Evolutionary conservation across 495 filamentous ascomycete genomes (phyloP), one percentile per base, ranked within the genome.

Genomic region (Penicillium alfredii): DNA sequence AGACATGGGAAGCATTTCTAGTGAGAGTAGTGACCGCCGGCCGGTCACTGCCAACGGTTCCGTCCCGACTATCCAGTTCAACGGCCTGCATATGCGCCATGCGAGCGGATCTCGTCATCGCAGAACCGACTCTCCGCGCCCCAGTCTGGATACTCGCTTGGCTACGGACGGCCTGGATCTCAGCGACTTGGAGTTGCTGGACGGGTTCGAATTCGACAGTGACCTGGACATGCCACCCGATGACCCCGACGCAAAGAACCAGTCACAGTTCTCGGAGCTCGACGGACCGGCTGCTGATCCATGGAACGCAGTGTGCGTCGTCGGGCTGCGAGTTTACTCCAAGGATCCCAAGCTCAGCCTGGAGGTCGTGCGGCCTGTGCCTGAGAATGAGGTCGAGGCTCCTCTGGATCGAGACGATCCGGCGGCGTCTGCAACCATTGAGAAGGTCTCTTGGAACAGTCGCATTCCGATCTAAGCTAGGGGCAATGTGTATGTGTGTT

Each of bases 301-400:
- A 1, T 94, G 88, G 88, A 92, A 93, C 55, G 86, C 88, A 0
- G 77, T 90, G 0, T 86, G 77, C 27, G 84, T 89, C 2, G 75
- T 92, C 0, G 86, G 87, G 0, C 51, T 94, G 29, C 69, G 81
- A 19, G 77, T 94, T 1, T 92, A 86, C 56, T 78, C 64, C 15
- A 72, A 77, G 49, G 76, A 78, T 40, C 60, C 66, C 4, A 60
- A 64, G 26, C 61, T 78, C 18, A 64, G 57, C 13, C 59, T 80
- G 16, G 63, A 79, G 45, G 73, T 78, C 19, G 50, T 78, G 2
- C 61, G 66, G 14, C 72, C 76, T 16, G 66, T 69, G 27, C 69
- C 69, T 16, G 66, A 71, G 8, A 65, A 69, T 33, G 77, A 76
- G 18, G 44, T 47, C 6, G 66, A 70, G 41, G 65, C 61, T 14